Evolutionary conservation across 176 grass and related monocot genomes (phyloP).

Genomic region (Thinopyrum elongatum): DNA sequence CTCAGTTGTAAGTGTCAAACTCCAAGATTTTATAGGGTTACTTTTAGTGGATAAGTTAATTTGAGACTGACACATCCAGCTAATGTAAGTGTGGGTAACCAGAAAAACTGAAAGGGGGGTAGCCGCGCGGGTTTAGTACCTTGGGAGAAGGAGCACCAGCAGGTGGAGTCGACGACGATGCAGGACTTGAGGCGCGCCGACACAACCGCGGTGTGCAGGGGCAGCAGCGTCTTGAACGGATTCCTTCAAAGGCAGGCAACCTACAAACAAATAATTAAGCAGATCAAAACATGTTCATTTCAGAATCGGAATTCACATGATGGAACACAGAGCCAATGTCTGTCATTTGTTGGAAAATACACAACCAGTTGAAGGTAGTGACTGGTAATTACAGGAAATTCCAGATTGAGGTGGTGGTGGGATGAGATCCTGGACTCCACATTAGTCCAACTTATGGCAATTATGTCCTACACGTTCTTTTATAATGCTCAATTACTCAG

Average conservation of each 20-base stretch:
- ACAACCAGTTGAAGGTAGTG: background rate
- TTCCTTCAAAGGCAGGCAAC: constrained; percentile 83
- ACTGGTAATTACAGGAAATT: background rate
- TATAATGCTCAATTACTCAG: background rate
- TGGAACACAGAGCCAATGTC: background rate
- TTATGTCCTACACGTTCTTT: background rate
- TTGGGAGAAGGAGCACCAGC: constrained; percentile 64
- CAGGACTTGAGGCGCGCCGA: constrained; percentile 48
- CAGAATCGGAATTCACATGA: background rate
- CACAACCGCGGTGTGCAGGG: constrained; percentile 52
- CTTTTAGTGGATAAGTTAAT: no score
- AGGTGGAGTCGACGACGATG: constrained; percentile 41
- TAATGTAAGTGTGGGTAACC: no score
- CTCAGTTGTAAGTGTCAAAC: no score
- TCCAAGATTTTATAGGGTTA: no score
- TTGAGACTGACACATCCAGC: no score
- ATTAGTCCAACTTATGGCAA: background rate
- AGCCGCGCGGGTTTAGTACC: background rate
- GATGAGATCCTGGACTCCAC: background rate
- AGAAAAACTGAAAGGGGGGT: no score
- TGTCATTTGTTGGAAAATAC: background rate
- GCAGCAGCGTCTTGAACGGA: constrained; percentile 65
- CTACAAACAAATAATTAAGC: constrained; percentile 31
- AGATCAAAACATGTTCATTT: background rate
- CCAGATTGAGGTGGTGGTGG: background rate